These are phyloP conservation scores for Chenopodium suecicum DNA, from an alignment of 148 eudicot genomes.

Conservation along the genomic window DNA sequence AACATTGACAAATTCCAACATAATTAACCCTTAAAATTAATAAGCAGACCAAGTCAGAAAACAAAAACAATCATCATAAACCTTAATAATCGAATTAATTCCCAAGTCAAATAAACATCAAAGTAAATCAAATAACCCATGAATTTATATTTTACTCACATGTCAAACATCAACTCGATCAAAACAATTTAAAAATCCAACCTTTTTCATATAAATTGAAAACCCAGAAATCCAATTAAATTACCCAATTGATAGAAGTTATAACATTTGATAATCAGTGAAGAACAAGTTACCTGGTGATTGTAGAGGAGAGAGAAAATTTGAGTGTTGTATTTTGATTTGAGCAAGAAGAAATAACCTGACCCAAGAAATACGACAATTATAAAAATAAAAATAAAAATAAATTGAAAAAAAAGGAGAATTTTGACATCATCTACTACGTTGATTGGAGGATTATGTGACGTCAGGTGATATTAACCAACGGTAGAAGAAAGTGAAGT, in stretches of 20 bases:
- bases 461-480: constrained; percentile 12
- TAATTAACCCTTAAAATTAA: constrained; percentile 4
- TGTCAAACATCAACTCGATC: neutral
- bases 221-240: neutral
- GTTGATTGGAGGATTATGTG: neutral
- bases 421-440: constrained; percentile 18
- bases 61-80: constrained; percentile 14
- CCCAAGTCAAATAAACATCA: constrained; percentile 5
- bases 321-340: neutral
- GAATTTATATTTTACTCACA: neutral
- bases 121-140: neutral
- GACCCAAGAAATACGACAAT: constrained; percentile 2
- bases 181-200: neutral
- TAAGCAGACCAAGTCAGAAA: constrained; percentile 14
- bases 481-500: neutral
- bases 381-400: neutral
- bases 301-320: neutral
- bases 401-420: too few relatives aligned
- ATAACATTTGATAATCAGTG: neutral
- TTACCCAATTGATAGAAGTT: constrained; percentile 10
- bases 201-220: neutral
- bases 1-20: constrained; percentile 20
- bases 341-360: constrained; percentile 15
- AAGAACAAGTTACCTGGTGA: constrained; percentile 10
- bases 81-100: neutral